Evolutionary conservation across 768 basidiomycete genomes (phyloP).

Genomic region (Cyathus striatus): DNA sequence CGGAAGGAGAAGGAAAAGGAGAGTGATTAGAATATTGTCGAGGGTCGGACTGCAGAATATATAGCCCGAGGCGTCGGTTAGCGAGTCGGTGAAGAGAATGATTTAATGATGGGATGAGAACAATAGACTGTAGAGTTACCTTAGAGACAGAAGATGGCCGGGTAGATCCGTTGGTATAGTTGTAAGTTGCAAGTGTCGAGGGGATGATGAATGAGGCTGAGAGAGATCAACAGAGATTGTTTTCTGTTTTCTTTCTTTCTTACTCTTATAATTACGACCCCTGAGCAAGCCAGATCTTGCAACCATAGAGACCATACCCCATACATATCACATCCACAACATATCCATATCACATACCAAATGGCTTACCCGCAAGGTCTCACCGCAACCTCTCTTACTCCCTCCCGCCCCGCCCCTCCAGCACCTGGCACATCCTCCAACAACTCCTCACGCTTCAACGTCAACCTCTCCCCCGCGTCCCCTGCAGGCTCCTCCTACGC

Average conservation of each 20-base stretch:
- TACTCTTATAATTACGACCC: constrained; percentile 4
- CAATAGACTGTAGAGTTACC: too few relatives aligned
- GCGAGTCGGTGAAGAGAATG: too few relatives aligned
- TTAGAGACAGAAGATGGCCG: constrained; percentile 10
- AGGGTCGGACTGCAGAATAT: too few relatives aligned
- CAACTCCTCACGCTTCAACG: constrained; percentile 38
- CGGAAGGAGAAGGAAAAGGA: too few relatives aligned
- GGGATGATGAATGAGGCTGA: neutral
- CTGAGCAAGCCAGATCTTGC: constrained; percentile 4
- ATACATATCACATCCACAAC: too few relatives aligned
- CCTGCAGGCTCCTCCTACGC: constrained; percentile 59
- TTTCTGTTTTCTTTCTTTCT: constrained; percentile 4
- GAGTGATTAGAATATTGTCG: too few relatives aligned
- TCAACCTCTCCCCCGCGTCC: constrained; percentile 38
- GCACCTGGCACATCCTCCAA: constrained; percentile 42
- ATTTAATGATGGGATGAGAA: too few relatives aligned
- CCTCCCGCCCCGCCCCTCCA: constrained; percentile 73
- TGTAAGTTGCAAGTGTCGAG: neutral
- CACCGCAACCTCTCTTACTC: constrained; percentile 57
- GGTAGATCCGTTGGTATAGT: constrained; percentile 11
- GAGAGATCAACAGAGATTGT: neutral
- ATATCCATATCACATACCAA: too few relatives aligned
- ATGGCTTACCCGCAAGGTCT: constrained; percentile 36
- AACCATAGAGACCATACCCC: neutral
- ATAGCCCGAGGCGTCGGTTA: too few relatives aligned